These are phyloP conservation scores for Penicillium sp. DNA, from an alignment of 2,329 filamentous ascomycete species.

Conservation along the genomic window DNA sequence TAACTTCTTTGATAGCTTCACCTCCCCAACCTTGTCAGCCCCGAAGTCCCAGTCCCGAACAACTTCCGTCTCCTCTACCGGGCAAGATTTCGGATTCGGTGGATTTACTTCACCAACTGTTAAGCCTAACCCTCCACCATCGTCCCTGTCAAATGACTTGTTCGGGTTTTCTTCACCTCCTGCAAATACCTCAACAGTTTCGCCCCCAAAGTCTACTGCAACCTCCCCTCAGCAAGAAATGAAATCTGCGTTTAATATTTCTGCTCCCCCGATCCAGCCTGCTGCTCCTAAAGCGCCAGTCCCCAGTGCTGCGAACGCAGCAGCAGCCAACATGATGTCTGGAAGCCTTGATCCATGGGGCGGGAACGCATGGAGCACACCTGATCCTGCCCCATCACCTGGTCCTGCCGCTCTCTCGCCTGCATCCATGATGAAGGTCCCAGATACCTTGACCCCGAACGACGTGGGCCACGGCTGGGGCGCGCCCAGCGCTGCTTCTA, in stretches of 20 bases:
- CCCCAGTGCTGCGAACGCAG: constrained; percentile 43
- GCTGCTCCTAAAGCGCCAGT: constrained; percentile 45
- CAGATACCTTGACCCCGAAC: constrained; percentile 53
- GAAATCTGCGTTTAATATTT: constrained; percentile 81
- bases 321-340: constrained; percentile 44
- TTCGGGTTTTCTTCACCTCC: constrained; percentile 68
- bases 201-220: constrained; percentile 46
- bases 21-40: constrained; percentile 60
- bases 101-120: constrained; percentile 53
- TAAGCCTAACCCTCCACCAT: constrained; percentile 49
- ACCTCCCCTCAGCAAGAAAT: constrained; percentile 43
- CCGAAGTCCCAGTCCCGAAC: constrained; percentile 44
- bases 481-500: constrained; percentile 37
- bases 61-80: constrained; percentile 57
- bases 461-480: constrained; percentile 69
- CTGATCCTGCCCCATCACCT: constrained; percentile 57
- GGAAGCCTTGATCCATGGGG: constrained; percentile 74
- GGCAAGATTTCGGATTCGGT: constrained; percentile 66
- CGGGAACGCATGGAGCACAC: constrained; percentile 75
- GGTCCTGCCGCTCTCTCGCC: constrained; percentile 35
- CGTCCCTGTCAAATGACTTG: constrained; percentile 69
- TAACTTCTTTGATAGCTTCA: constrained; percentile 76
- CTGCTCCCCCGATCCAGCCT: constrained; percentile 49
- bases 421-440: constrained; percentile 43
- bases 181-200: constrained; percentile 41